Evolutionary conservation across 345 rosid genomes (phyloP), one percentile per base, ranked within the genome.

Genomic region (Pelargonium nanum): DNA sequence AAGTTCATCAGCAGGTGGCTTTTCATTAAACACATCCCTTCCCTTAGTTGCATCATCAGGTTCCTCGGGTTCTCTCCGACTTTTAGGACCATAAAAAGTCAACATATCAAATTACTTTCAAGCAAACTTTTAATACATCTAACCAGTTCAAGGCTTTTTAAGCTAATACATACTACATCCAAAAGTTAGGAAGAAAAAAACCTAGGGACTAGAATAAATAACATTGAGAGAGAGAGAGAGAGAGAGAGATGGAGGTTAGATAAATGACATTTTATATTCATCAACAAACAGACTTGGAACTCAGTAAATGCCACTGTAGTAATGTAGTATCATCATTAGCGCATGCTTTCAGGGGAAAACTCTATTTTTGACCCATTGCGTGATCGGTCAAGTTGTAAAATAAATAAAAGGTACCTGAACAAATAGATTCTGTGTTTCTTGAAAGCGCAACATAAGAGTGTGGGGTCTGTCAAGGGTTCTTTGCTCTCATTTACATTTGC

Each of bases 1-100:
- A 76, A 93, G 95, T 77, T 93, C 99, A 78, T 93, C 97, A 21
- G 96, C 78, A 22, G 97, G 92, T 56, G 99, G 99, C 78, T 93
- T 93, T 77, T 93, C 99, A 68, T 90, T 90, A 68, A 93, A 88
- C 62, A 88, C 91, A 53, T 85, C 95, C 62, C 99, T 90, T 50
- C 99, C 97, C 72, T 93, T 92, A 58, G 85, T 87, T 60, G 95
- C 81, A 73, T 93, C 99, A 68, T 87, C 97, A 61, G 97, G 90
- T 70, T 93, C 99, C 81, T 86, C 97, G 10, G 99, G 97, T 78
- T 86, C 99, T 83, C 99, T 83, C 70, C 77, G 87, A 75, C 95
- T 89, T 64, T 70, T 61, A 28, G 65, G 50, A 66, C 25, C 60
- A 72, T 52, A 66, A 66, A 22, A 17, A 32, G 53, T 26, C 32